These are phyloP conservation scores for Noccaea bulbosa DNA, from an alignment of 345 rosid species.

Conservation along the genomic window DNA sequence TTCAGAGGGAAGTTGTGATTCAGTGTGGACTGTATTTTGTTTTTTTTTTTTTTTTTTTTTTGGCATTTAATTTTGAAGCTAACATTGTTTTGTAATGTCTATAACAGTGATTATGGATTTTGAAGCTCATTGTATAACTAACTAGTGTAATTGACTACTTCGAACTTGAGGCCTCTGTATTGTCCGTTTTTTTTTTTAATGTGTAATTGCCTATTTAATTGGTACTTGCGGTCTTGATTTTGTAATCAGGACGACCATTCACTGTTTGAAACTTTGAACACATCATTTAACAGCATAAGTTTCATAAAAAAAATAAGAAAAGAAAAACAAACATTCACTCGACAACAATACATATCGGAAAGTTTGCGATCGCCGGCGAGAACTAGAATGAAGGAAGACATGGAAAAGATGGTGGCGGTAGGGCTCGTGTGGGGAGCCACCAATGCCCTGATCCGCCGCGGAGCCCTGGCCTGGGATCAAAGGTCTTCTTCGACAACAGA, in stretches of 20 bases:
- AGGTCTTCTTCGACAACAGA: constrained; percentile 24
- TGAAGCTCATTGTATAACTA: constrained; percentile 4
- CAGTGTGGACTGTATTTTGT: constrained; percentile 17
- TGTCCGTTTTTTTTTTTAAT: too few relatives aligned
- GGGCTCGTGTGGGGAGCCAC: constrained; percentile 94
- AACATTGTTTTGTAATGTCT: constrained; percentile 27
- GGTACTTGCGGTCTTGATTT: too few relatives aligned
- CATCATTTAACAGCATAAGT: too few relatives aligned
- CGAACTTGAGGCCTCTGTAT: too few relatives aligned
- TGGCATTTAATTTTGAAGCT: constrained; percentile 13
- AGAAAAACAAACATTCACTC: too few relatives aligned
- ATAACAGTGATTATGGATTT: constrained; percentile 27
- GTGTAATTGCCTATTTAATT: not conserved
- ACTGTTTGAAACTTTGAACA: too few relatives aligned
- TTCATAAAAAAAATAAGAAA: too few relatives aligned
- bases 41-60: not conserved
- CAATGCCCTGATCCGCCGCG: constrained; percentile 85
- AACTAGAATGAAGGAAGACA: constrained; percentile 54
- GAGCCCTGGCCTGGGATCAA: constrained; percentile 83
- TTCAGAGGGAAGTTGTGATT: constrained; percentile 34
- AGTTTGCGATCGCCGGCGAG: not conserved
- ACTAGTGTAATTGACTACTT: not conserved
- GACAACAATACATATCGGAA: too few relatives aligned
- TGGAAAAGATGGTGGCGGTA: constrained; percentile 86
- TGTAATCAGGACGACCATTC: too few relatives aligned